Percentiles rank a stretch among this genome's conserved stretches.
Evolutionary conservation across 768 basidiomycete genomes (phyloP).

Genomic region (Fomitopsis pulvina): DNA sequence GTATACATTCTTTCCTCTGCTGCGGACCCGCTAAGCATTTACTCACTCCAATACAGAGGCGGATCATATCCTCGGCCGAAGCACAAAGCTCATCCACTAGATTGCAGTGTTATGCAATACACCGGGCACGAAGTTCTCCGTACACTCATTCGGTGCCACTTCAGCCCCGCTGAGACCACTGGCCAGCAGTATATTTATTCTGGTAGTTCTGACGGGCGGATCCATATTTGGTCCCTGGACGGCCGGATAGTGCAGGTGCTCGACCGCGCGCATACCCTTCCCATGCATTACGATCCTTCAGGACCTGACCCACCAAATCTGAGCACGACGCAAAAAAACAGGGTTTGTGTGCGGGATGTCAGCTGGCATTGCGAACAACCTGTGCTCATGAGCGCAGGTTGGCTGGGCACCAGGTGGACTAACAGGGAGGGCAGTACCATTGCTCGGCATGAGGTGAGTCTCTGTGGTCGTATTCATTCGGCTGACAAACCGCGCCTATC

Average conservation of each 20-base stretch:
- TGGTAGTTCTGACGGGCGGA: conserved; percentile 77
- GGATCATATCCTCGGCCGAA: conserved; percentile 60
- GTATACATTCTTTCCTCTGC: conserved; percentile 31
- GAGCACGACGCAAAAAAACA: conserved; percentile 21
- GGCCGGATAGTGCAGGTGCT: conserved; percentile 79
- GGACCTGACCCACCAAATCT: conserved; percentile 40
- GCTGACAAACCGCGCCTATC: neutral
- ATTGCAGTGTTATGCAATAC: conserved; percentile 95
- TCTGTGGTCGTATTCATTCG: neutral
- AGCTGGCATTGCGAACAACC: conserved; percentile 95
- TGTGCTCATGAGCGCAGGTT: conserved; percentile 85
- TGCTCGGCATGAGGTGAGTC: conserved; percentile 67
- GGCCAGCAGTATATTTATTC: conserved; percentile 93
- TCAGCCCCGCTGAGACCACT: conserved; percentile 89
- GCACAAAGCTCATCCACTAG: conserved; percentile 66
- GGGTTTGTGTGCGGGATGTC: conserved; percentile 81
- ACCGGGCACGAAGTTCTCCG: conserved; percentile 85
- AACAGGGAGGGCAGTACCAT: conserved; percentile 60
- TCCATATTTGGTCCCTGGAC: conserved; percentile 95
- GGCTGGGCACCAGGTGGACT: conserved; percentile 49
- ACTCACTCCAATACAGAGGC: conserved; percentile 34
- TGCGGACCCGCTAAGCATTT: neutral
- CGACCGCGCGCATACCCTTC: conserved; percentile 68
- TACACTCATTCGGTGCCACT: conserved; percentile 94
- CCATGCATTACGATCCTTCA: conserved; percentile 70